Evolutionary conservation across 805 yeast genomes (phyloP), one percentile per base, ranked within the genome.

Genomic region (Yamadazyma tumulicola): DNA sequence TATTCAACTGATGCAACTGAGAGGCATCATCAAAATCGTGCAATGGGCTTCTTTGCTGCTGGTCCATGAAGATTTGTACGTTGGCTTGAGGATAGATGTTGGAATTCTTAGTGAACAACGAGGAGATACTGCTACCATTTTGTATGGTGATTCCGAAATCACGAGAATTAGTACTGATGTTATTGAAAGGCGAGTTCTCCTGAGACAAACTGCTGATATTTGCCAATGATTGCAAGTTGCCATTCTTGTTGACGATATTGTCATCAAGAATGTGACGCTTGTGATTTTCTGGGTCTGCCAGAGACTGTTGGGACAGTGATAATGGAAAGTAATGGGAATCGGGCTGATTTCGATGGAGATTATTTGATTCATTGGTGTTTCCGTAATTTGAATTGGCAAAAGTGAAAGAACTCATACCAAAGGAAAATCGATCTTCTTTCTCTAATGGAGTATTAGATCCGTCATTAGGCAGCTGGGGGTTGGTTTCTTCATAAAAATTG

Each of bases 331-430:
- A 24, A 14, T 6, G 19, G 19, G 12, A 11, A 8, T 27, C 20
- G 11, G 19, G 19, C 7, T 16, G 16, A 13, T 13, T 14, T 8
- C 8, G 8, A 25, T 25, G 28, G 9, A 12, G 13, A n/a, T 9
- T 9, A 4, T 15, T 15, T 9, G 20, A 9, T 26, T 26, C 19
- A 6, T 21, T 10, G 16, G 10, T 21, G 12, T 26, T 29, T 21
- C 19, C 37, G 20, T 51, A 54, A 19, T 49, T 46, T n/a, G n/a
- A n/a, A 21, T 49, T 46, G n/a, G 57, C 51, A 28, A 55, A 53
- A 4, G 64, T 52, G 43, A 63, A 63, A 2, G 66, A 56, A 38
- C 63, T 56, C 29, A 58, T 37, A 26, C 59, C 61, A 46, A 61
- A 60, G 1, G 62, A 49, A 35, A 51, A 57, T 34, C 43, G 59